Percentiles rank a stretch among this genome's conserved stretches.
Conservation (phyloP, 2,329 filamentous ascomycete genomes). For the Xylaria sp. region DNA sequence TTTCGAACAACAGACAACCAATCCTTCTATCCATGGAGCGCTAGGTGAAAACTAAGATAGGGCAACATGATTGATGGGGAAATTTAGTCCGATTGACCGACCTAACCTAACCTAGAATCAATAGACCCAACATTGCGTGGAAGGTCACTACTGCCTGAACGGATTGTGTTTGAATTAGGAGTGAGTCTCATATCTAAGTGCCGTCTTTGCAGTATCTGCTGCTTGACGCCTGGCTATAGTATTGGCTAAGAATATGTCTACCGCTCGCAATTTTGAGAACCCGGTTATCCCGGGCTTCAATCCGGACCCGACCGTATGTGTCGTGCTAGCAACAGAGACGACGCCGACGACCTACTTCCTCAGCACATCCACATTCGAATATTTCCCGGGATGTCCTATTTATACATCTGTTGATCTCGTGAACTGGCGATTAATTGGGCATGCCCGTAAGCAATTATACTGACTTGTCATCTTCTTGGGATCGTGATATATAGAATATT, state of each 20-base stretch:
- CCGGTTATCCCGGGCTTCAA: conserved; percentile 71
- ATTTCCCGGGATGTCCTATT: conserved; percentile 70
- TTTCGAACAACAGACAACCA: neutral
- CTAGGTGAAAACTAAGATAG: neutral
- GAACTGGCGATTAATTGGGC: conserved; percentile 64
- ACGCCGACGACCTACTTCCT: conserved; percentile 62
- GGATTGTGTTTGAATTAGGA: neutral
- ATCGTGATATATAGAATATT: neutral
- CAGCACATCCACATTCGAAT: conserved; percentile 71
- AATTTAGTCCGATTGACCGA: conserved; percentile 35
- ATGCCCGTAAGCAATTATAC: conserved; percentile 53
- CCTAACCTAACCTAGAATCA: conserved; percentile 10
- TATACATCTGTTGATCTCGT: conserved; percentile 66
- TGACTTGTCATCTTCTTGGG: too few relatives aligned
- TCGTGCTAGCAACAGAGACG: conserved; percentile 47
- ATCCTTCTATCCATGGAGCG: neutral
- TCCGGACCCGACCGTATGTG: conserved; percentile 66
- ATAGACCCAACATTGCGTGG: neutral
- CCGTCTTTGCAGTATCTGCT: neutral
- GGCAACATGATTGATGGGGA: conserved; percentile 42
- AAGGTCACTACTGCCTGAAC: neutral
- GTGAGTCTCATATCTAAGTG: neutral
- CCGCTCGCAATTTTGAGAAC: conserved; percentile 52
- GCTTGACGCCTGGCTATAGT: neutral
- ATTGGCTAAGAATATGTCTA: conserved; percentile 5